Evolutionary conservation across 345 rosid genomes (phyloP).

Genomic region (Microcos paniculata): DNA sequence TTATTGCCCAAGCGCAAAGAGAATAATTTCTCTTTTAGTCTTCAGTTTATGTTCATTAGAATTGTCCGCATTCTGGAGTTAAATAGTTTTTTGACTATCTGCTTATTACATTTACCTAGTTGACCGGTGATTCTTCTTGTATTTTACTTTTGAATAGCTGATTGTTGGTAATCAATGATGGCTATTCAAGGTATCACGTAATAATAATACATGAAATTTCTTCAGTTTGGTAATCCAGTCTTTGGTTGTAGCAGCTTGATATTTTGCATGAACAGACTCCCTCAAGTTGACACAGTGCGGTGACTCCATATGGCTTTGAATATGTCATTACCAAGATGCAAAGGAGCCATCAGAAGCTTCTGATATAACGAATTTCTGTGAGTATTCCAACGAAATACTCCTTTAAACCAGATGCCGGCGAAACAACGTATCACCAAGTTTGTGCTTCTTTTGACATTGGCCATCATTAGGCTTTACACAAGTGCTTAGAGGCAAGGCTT

Average conservation of each 20-base stretch:
- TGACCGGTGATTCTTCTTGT: no score
- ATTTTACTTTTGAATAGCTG: neutral
- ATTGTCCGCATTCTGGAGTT: no score
- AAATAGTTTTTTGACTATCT: no score
- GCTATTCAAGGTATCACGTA: neutral
- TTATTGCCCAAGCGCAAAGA: no score
- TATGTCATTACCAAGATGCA: neutral
- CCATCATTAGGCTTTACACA: neutral
- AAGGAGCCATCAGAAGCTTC: neutral
- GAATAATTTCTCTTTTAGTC: no score
- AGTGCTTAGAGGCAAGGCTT: neutral
- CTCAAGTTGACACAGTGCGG: neutral
- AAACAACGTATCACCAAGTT: neutral
- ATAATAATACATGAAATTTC: neutral
- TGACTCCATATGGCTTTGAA: neutral
- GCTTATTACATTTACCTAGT: no score
- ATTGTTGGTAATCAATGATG: neutral
- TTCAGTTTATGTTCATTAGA: no score
- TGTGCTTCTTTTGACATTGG: slow-evolving; percentile 7
- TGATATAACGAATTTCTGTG: neutral
- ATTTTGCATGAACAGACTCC: neutral
- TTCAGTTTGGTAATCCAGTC: neutral
- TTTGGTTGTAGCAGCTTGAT: slow-evolving; percentile 21
- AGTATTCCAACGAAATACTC: neutral
- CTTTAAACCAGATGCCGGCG: neutral